These are phyloP conservation scores for Pseudogymnoascus sp. DNA, from an alignment of 2,329 filamentous ascomycete genomes.

Conservation along the genomic window DNA sequence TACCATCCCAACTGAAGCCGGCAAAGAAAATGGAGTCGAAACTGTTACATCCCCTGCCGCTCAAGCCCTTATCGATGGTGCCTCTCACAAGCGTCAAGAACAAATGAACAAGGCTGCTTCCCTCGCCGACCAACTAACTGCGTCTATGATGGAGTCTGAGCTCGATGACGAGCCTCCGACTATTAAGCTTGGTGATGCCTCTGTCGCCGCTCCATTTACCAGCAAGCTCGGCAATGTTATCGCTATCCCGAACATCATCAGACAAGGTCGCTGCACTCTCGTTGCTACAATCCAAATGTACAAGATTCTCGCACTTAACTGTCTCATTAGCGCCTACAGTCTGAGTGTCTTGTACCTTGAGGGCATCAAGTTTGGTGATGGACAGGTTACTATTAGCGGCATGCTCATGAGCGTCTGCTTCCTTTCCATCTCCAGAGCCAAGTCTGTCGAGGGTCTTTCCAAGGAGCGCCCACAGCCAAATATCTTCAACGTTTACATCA, in stretches of 20 bases:
- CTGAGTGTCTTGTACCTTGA: slow-evolving; percentile 93
- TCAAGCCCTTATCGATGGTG: slow-evolving; percentile 50
- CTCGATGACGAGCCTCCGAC: slow-evolving; percentile 86
- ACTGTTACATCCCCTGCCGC: slow-evolving; percentile 63
- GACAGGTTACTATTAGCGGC: slow-evolving; percentile 95
- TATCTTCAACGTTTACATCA: slow-evolving; percentile 99
- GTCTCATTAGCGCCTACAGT: slow-evolving; percentile 95
- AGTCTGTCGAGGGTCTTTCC: slow-evolving; percentile 88
- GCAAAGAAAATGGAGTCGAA: slow-evolving; percentile 50
- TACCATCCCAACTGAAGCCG: slow-evolving; percentile 40
- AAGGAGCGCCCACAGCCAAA: slow-evolving; percentile 97
- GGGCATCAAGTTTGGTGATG: slow-evolving; percentile 98
- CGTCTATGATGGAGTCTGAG: slow-evolving; percentile 83
- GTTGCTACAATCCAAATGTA: slow-evolving; percentile 99
- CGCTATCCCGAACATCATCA: slow-evolving; percentile 95
- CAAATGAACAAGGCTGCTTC: slow-evolving; percentile 66
- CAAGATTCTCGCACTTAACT: slow-evolving; percentile 97
- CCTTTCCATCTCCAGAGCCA: slow-evolving; percentile 94
- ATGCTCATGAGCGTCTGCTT: slow-evolving; percentile 99
- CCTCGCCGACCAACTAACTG: slow-evolving; percentile 80
- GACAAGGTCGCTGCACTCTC: slow-evolving; percentile 92
- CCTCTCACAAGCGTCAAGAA: slow-evolving; percentile 51
- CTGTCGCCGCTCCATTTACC: slow-evolving; percentile 93
- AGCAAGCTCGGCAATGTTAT: slow-evolving; percentile 96
- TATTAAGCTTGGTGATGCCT: slow-evolving; percentile 95